Evolutionary conservation across 1,139 yeast genomes (phyloP), one percentile per base, ranked within the genome.

Genomic region (Zygosaccharomyces sapae): DNA sequence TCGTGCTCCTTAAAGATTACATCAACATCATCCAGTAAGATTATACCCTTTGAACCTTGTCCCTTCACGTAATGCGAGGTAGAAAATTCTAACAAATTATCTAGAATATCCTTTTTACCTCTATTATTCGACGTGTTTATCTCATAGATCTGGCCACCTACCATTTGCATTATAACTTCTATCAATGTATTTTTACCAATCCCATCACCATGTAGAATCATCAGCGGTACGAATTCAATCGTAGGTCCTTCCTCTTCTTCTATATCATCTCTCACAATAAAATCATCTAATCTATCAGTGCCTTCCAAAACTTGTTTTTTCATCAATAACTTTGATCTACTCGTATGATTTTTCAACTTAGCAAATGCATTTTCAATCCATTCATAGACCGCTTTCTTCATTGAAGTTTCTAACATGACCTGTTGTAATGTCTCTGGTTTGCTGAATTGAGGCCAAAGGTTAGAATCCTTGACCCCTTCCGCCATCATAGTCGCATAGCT

Each of bases 11-110:
- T 92, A 58, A 84, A 88, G 25, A 90, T 65, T 10, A 87, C 71
- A 63, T 92, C 96, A 25, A 86, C 90, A 57, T 92, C 97, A 58
- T 90, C 97, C 45, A 92, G 72, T 33, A 92, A 66, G 2, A 92
- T 81, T 6, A 89, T 69, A 4, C 92, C 89, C 47, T 79, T 76
- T 51, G 79, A 82, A 43, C 65, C 63, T 27, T 58, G 68, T 37
- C 70, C 70, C 59, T 84, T 88, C 0, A 92, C 92, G 43, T 86
- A 70, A 52, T 88, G 92, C 0, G 95, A 85, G 3, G 96, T 90
- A 49, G 94, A 82, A 48, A 88, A 76, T 57, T 94, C 97, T 46
- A 78, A 83, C 38, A 92, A 70, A 33, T 76, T 76, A 25, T 80
- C 76, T 48, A 74, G 70, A 18, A 90, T 76, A 52, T 86, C 92